Evolutionary conservation across 257 asterid genomes (phyloP), one percentile per base, ranked within the genome.

Genomic region (Solanum commersonii): DNA sequence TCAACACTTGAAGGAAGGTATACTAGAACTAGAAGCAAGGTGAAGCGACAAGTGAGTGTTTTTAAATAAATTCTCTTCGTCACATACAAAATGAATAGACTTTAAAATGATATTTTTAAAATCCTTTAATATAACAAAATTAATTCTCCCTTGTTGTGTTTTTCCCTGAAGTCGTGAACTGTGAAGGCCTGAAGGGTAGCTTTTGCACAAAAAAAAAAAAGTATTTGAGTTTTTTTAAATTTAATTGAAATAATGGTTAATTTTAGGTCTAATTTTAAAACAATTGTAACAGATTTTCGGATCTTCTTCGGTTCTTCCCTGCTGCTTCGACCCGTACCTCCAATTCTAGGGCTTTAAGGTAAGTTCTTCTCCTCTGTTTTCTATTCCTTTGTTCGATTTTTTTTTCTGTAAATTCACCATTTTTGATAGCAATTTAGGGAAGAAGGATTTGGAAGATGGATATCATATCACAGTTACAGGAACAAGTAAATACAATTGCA

Each of bases 381-480:
- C 34, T 12, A 12, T 67, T 65, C 34, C 18, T 11, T 27, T 5
- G 8, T 27, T 25, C 33, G 31, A 23, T 11, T 11, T 5, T 25
- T 25, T 2, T 67, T 25, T 1, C 34, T 81, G 42, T 18, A 31
- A 29, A 81, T 81, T 29, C 85, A 81, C 27, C 10, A 18, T 77
- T 77, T 46, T 29, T 46, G 29, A 8, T 7, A 14, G 35, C 40
- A 81, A 46, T 31, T 16, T 29, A 29, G 70, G 70, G 85, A 49
- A 49, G 85, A 49, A 49, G 65, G 25, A 78, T 77, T 49, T 16
- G 15, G 65, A 44, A 81, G 90, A 94, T 96, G 98, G 99, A 96
- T 89, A 95, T 96, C 88, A 95, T 94, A 85, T 93, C 98, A 13
- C 98, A 95, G 84, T 87, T 96, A 87, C 99, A 95, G 91, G 99